These are phyloP conservation scores for Pyrenophora seminiperda DNA, from an alignment of 2,329 filamentous ascomycete species.

Conservation along the genomic window DNA sequence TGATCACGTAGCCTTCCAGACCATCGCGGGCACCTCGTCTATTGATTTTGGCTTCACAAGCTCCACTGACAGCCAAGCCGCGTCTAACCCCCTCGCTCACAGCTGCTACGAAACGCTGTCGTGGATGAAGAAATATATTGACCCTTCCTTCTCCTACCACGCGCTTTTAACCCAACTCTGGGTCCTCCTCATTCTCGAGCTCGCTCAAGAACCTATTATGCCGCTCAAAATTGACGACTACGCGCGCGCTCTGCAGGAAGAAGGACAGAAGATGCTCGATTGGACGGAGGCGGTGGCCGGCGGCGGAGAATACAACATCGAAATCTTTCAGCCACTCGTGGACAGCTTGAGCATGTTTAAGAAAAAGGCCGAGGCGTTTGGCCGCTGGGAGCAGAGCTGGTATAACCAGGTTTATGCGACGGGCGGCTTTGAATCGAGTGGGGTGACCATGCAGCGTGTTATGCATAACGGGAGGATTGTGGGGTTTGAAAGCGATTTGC, in stretches of 20 bases:
- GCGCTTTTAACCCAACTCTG: conserved; percentile 77
- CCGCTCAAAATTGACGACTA: conserved; percentile 82
- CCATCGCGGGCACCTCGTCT: conserved; percentile 85
- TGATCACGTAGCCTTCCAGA: conserved; percentile 89
- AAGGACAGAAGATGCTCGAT: conserved; percentile 71
- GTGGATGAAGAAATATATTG: conserved; percentile 79
- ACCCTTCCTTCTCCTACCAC: conserved; percentile 85
- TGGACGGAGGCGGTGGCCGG: conserved; percentile 59
- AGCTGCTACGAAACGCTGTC: conserved; percentile 90
- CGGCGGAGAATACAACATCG: conserved; percentile 47
- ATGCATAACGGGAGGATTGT: conserved; percentile 80
- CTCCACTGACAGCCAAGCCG: conserved; percentile 26
- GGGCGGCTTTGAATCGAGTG: conserved; percentile 76
- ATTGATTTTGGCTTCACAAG: conserved; percentile 82
- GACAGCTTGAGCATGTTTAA: conserved; percentile 68
- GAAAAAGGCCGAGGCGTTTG: conserved; percentile 67
- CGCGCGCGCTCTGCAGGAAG: conserved; percentile 66
- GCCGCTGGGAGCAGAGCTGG: conserved; percentile 79
- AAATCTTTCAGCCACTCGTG: conserved; percentile 62
- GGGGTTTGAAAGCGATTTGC: conserved; percentile 78
- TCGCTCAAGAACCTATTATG: conserved; percentile 78
- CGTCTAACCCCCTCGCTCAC: conserved; percentile 69
- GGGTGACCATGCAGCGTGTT: conserved; percentile 69
- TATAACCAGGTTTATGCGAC: conserved; percentile 70
- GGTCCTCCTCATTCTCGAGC: conserved; percentile 80